Evolutionary conservation across 805 yeast genomes (phyloP).

Genomic region (Ogataea parapolymorpha): DNA sequence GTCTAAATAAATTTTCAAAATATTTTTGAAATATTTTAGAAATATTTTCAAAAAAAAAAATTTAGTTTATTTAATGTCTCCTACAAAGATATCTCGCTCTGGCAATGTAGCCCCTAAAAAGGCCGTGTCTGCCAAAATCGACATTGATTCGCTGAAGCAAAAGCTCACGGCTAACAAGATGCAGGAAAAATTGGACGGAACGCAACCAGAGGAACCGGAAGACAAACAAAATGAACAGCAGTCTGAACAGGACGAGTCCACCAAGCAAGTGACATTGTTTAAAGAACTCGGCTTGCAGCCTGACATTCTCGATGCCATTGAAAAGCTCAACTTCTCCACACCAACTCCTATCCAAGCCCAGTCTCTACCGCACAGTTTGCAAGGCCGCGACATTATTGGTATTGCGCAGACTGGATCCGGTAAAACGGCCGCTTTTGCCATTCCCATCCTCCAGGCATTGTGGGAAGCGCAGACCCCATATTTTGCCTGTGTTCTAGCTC

Average conservation of each 20-base stretch:
- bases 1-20: conserved; percentile 2
- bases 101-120: conserved; percentile 3
- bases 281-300: conserved; percentile 64
- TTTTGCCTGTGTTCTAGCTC: conserved; percentile 84
- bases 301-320: conserved; percentile 77
- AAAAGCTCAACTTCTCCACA: conserved; percentile 63
- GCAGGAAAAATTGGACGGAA: conserved; percentile 17
- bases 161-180: conserved; percentile 19
- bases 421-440: conserved; percentile 97
- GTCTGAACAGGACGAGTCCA: conserved; percentile 9
- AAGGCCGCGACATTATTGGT: conserved; percentile 92
- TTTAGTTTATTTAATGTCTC: conserved; percentile 16
- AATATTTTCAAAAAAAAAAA: background rate
- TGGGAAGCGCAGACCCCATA: conserved; percentile 89
- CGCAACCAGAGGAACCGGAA: conserved; percentile 6
- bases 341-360: conserved; percentile 96
- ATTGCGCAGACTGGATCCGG: conserved; percentile 98
- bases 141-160: conserved; percentile 29
- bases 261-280: conserved; percentile 35
- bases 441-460: conserved; percentile 86
- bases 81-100: conserved; percentile 9
- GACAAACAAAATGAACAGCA: conserved; percentile 12
- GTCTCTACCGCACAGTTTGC: conserved; percentile 85
- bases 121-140: conserved; percentile 20
- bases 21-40: conserved; percentile 2